Percentiles rank a stretch among this genome's conserved stretches.
phyloP scores from a whole-genome alignment of 805 yeast genomes.

The Saturnispora halmiae region DNA sequence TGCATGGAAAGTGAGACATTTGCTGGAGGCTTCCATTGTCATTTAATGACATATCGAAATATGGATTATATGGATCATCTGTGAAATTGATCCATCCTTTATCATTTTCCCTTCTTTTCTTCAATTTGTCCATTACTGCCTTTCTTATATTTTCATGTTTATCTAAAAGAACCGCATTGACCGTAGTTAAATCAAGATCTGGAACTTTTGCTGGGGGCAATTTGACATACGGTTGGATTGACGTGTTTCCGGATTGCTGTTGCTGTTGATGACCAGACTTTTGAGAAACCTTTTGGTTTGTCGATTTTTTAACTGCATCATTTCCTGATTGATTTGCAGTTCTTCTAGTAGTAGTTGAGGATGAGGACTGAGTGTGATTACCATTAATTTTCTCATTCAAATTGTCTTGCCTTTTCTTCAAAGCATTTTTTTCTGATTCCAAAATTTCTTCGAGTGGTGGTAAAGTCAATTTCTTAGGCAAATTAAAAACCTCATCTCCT shows the following conservation, averaged over 20 bases:
- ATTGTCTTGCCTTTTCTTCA: slow-evolving; percentile 13
- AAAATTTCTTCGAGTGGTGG: slow-evolving; percentile 16
- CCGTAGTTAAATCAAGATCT: slow-evolving; percentile 80
- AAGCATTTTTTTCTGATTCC: slow-evolving; percentile 7
- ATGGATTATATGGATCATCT: slow-evolving; percentile 79
- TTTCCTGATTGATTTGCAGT: background rate
- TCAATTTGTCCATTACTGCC: slow-evolving; percentile 80
- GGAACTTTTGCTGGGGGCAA: slow-evolving; percentile 88
- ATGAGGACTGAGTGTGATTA: too few species aligned
- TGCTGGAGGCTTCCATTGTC: slow-evolving; percentile 37
- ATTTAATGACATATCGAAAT: slow-evolving; percentile 56
- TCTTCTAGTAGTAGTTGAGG: too few species aligned
- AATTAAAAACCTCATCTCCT: slow-evolving; percentile 73
- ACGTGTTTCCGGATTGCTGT: slow-evolving; percentile 15
- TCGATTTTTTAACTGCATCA: slow-evolving; percentile 1
- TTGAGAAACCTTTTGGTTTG: slow-evolving; percentile 4
- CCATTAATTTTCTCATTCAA: background rate
- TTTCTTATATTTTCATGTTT: slow-evolving; percentile 70
- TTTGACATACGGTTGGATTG: slow-evolving; percentile 72
- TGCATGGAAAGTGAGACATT: slow-evolving; percentile 62
- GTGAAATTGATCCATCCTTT: slow-evolving; percentile 75
- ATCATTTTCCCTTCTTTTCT: slow-evolving; percentile 59
- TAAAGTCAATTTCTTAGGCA: slow-evolving; percentile 53
- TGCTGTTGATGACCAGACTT: slow-evolving; percentile 10
- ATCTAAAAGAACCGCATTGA: slow-evolving; percentile 61